A percentile compares a stretch with the other conserved stretches of the same genome.
These are phyloP conservation scores for Trypanosoma congolense DNA, from an alignment of 208 protist genomes.

Conservation along the genomic window DNA sequence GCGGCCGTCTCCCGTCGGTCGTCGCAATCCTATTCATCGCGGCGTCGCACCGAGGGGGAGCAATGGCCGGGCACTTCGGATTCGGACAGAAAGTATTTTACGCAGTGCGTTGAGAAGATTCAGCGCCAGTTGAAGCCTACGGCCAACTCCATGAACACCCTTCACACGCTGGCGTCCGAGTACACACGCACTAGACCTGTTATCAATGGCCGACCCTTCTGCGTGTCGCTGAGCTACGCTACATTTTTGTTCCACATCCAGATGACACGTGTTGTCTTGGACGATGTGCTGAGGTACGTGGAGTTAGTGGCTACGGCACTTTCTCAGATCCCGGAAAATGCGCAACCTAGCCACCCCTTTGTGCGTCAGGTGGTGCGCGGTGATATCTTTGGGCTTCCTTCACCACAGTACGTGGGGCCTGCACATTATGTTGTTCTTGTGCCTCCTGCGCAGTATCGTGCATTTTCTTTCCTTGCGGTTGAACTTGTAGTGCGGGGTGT, in stretches of 20 bases:
- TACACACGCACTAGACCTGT: slow-evolving; percentile 72
- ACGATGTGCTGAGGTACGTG: slow-evolving; percentile 82
- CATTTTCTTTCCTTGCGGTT: slow-evolving; percentile 62
- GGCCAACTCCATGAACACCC: slow-evolving; percentile 59
- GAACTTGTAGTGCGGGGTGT: slow-evolving; percentile 49
- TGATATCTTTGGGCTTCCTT: slow-evolving; percentile 81
- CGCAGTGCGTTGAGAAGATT: slow-evolving; percentile 77
- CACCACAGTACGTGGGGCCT: slow-evolving; percentile 57
- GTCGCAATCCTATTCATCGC: not conserved
- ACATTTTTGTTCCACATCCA: slow-evolving; percentile 90
- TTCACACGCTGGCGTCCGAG: slow-evolving; percentile 84
- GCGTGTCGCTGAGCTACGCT: slow-evolving; percentile 80
- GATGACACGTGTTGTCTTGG: slow-evolving; percentile 78
- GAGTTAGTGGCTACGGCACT: slow-evolving; percentile 70
- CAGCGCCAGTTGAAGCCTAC: slow-evolving; percentile 74
- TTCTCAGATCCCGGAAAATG: slow-evolving; percentile 54
- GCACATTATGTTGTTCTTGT: slow-evolving; percentile 81
- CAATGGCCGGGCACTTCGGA: slow-evolving; percentile 12
- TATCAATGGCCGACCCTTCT: slow-evolving; percentile 80
- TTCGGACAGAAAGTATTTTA: slow-evolving; percentile 60
- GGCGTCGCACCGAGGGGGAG: slow-evolving; percentile 11
- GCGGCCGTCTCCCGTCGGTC: not conserved
- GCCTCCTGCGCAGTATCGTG: slow-evolving; percentile 77
- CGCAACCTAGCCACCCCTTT: slow-evolving; percentile 71
- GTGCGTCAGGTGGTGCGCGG: slow-evolving; percentile 79